Evolutionary conservation across 1,284 basidiomycete species (phyloP).

Genomic region (Moesziomyces antarcticus): DNA sequence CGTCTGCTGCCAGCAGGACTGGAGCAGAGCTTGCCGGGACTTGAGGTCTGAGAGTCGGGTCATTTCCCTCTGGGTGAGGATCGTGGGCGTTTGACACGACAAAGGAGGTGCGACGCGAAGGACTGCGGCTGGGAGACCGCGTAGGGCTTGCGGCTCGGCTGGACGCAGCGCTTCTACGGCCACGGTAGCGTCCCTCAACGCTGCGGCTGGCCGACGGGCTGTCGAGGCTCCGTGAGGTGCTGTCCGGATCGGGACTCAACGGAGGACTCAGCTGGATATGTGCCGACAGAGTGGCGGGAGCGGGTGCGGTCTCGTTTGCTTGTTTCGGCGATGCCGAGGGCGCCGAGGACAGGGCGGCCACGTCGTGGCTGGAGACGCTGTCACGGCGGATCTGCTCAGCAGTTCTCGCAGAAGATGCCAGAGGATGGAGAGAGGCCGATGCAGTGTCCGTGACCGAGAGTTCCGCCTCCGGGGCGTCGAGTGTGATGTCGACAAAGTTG

Average conservation of each 20-base stretch:
- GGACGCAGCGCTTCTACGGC: conserved; percentile 21
- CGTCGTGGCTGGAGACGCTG: conserved; percentile 26
- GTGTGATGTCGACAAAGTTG: conserved; percentile 46
- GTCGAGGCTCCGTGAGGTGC: neutral
- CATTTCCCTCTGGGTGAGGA: neutral
- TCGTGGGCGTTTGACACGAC: neutral
- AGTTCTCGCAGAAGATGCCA: conserved; percentile 23
- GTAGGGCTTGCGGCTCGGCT: conserved; percentile 38
- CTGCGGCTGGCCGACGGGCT: neutral
- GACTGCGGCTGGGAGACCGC: conserved; percentile 9
- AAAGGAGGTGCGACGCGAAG: conserved; percentile 12
- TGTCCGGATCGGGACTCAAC: conserved; percentile 7
- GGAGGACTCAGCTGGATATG: conserved; percentile 13
- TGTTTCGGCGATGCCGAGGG: neutral
- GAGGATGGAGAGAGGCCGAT: conserved; percentile 7
- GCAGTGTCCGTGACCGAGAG: neutral
- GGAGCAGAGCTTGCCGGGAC: conserved; percentile 9
- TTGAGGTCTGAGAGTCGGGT: neutral
- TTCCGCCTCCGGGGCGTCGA: conserved; percentile 14
- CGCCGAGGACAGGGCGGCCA: neutral
- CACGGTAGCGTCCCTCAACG: conserved; percentile 39
- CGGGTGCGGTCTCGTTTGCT: neutral
- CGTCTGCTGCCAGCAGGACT: conserved; percentile 31
- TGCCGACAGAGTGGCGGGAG: neutral
- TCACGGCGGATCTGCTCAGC: conserved; percentile 43